Evolutionary conservation across 192 early-diverging fungal species (phyloP).

Genomic region (Coemansia sp.): DNA sequence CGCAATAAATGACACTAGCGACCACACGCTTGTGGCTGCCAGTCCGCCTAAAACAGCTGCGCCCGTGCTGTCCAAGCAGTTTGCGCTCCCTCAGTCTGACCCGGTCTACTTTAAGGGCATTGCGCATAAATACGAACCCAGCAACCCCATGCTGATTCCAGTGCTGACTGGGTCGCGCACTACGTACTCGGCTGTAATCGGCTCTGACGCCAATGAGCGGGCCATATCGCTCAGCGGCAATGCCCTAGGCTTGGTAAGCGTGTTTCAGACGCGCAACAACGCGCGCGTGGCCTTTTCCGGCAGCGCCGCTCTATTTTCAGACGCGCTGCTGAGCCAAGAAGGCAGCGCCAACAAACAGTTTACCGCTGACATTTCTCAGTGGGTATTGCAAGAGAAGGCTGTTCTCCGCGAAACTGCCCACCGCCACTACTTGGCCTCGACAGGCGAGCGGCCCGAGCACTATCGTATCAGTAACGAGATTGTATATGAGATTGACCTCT

Average conservation of each 20-base stretch:
- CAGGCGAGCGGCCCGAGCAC: conserved; percentile 64
- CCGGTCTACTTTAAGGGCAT: conserved; percentile 71
- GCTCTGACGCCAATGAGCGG: background rate
- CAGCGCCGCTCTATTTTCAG: conserved; percentile 77
- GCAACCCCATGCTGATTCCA: conserved; percentile 66
- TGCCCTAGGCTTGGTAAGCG: conserved; percentile 71
- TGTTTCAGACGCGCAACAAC: conserved; percentile 87
- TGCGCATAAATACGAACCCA: conserved; percentile 66
- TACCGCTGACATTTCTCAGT: conserved; percentile 71
- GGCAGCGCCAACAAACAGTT: conserved; percentile 71
- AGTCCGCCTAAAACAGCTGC: conserved; percentile 42
- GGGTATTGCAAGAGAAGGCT: conserved; percentile 91
- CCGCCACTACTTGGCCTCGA: conserved; percentile 61
- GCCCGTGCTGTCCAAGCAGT: conserved; percentile 31
- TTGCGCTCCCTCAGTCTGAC: conserved; percentile 1
- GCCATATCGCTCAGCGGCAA: conserved; percentile 55
- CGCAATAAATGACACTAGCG: conserved; percentile 37
- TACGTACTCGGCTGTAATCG: conserved; percentile 58
- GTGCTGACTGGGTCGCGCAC: conserved; percentile 59
- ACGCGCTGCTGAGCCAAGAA: conserved; percentile 57
- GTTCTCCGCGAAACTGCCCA: conserved; percentile 62
- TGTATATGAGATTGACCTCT: conserved; percentile 80
- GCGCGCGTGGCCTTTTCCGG: conserved; percentile 85
- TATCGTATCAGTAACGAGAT: conserved; percentile 95
- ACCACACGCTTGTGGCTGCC: conserved; percentile 61